A percentile compares a stretch with the other conserved stretches of the same genome.
Conservation (phyloP, 768 basidiomycete species). For the Boletellus emodensis region DNA sequence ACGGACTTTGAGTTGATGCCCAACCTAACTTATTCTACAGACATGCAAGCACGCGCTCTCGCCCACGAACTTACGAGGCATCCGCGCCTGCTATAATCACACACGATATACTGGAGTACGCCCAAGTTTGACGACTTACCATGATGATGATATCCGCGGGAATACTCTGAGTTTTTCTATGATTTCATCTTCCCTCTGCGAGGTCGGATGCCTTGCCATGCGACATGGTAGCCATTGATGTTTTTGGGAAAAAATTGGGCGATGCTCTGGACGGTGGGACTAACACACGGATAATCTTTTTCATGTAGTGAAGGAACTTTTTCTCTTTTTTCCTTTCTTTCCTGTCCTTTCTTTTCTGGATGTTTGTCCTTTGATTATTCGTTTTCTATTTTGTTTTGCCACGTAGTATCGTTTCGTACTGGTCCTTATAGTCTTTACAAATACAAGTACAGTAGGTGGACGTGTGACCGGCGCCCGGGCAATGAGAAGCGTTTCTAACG, state of each 20-base stretch:
- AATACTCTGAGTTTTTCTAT: slow-evolving; percentile 20
- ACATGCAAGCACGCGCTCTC: slow-evolving; percentile 19
- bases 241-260: slow-evolving; percentile 4
- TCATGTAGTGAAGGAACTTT: slow-evolving; percentile 22
- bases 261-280: slow-evolving; percentile 20
- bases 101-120: slow-evolving; percentile 16
- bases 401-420: slow-evolving; percentile 16
- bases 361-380: slow-evolving; percentile 23
- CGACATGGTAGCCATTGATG: slow-evolving; percentile 1
- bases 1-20: slow-evolving; percentile 6
- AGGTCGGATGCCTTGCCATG: slow-evolving; percentile 6
- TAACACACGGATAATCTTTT: slow-evolving; percentile 27
- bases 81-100: slow-evolving; percentile 28
- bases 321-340: not conserved
- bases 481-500: slow-evolving; percentile 9
- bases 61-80: slow-evolving; percentile 14
- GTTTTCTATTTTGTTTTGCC: slow-evolving; percentile 32
- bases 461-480: not conserved
- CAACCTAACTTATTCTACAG: slow-evolving; percentile 28
- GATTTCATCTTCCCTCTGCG: slow-evolving; percentile 14
- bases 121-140: slow-evolving; percentile 21
- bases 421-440: slow-evolving; percentile 20
- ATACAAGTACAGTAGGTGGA: slow-evolving; percentile 4
- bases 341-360: not conserved
- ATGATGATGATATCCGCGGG: slow-evolving; percentile 24